Base-by-base conservation (phyloP, 208 protist genomes). In the Eutreptiella sp. region DNA sequence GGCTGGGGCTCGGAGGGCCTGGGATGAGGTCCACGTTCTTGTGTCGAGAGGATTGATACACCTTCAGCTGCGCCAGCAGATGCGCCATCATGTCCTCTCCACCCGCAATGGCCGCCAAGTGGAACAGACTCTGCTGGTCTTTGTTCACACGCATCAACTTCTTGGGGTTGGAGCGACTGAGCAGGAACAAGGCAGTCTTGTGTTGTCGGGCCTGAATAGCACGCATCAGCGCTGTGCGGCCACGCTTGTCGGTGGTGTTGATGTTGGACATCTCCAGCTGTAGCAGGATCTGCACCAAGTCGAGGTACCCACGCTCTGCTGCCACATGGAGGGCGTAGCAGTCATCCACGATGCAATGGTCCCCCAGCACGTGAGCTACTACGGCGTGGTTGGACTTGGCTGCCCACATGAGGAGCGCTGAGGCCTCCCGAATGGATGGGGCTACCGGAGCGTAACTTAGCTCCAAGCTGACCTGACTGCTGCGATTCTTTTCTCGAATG, bases 181-280 rank as follows among this genome's bases (percentile, higher is more conserved):
- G 33, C 28, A 57, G 39, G 23, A 57, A 57, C 11, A 57, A 32
- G 9, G 36, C 50, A 19, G 39, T 33, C 36, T 57, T 57, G 11
- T 57, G 31, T 46, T 53, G 33, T 9, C 24, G 7, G 9, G n/a
- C 14, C 23, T 11, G 14, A 11, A 57, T 57, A 9, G 50, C 50
- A n/a, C 50, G 16, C 50, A 57, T 57, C 16, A 57, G 23, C 16
- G 50, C 9, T 46, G 50, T 57, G n/a, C 11, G 26, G 14, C 26
- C 14, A 16, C 23, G 33, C 14, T 41, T 46, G 28, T 57, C 29
- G n/a, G 16, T 11, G 14, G 50, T 39, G 28, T 24, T 11, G 11
- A 57, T 33, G 50, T 24, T n/a, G 14, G 50, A 57, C 50, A 57
- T 57, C 36, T 57, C 31, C 31, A 57, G 24, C 50, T 57, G 50